phyloP scores from a whole-genome alignment of 176 grass and related monocot species.

The Pontederia crassipes region DNA sequence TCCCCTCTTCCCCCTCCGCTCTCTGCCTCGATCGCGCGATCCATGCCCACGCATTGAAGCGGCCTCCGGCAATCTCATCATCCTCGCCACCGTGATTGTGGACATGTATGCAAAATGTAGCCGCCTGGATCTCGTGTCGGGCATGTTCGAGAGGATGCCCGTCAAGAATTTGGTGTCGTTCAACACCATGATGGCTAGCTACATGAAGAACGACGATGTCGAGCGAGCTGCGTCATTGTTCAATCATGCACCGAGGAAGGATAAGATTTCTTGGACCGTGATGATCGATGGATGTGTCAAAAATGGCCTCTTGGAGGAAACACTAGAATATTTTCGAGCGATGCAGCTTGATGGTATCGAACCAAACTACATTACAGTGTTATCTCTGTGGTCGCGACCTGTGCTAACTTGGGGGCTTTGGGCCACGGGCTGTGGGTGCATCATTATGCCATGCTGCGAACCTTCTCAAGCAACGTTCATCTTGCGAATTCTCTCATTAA shows the following conservation, averaged over 20 bases:
- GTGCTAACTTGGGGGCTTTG: slow-evolving; percentile 39
- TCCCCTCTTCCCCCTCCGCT: slow-evolving; percentile 21
- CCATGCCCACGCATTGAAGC: slow-evolving; percentile 39
- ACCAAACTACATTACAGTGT: slow-evolving; percentile 47
- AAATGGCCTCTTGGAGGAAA: slow-evolving; percentile 47
- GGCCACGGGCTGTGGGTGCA: slow-evolving; percentile 57
- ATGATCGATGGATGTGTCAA: slow-evolving; percentile 52
- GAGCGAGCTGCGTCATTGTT: slow-evolving; percentile 36
- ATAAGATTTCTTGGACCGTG: slow-evolving; percentile 62
- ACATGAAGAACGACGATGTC: slow-evolving; percentile 42
- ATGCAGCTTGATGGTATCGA: slow-evolving; percentile 34
- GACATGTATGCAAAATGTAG: slow-evolving; percentile 33
- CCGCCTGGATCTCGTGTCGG: neutral
- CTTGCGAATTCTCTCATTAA: slow-evolving; percentile 49
- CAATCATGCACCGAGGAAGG: slow-evolving; percentile 30
- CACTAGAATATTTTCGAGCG: slow-evolving; percentile 34
- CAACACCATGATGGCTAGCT: slow-evolving; percentile 54
- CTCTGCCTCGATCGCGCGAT: slow-evolving; percentile 23
- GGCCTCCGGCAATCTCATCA: slow-evolving; percentile 12
- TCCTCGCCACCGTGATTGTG: slow-evolving; percentile 53
- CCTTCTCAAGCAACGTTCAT: slow-evolving; percentile 28
- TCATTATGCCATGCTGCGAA: slow-evolving; percentile 11
- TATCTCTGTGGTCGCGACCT: slow-evolving; percentile 34
- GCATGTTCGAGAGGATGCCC: slow-evolving; percentile 48
- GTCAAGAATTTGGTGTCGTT: slow-evolving; percentile 36